These are phyloP conservation scores for Colletotrichum tamarilloi DNA, from an alignment of 2,329 filamentous ascomycete species.

Conservation along the genomic window DNA sequence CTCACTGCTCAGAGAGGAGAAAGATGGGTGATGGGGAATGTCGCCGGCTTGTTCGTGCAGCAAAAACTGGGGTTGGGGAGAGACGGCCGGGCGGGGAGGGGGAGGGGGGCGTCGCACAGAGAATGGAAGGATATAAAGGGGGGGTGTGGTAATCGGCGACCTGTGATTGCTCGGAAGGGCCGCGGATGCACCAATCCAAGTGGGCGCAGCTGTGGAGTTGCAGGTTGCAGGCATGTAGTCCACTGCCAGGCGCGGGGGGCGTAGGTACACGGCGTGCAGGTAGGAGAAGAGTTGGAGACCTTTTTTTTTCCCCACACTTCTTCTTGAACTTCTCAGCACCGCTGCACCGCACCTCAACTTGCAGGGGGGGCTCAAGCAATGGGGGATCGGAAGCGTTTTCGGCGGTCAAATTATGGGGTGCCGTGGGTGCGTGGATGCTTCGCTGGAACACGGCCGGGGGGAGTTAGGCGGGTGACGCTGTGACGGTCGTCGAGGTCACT, in stretches of 20 bases:
- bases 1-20: slow-evolving; percentile 9
- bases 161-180: slow-evolving; percentile 24
- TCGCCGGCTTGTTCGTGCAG: slow-evolving; percentile 30
- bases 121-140: neutral
- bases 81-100: slow-evolving; percentile 25
- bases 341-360: too few species aligned
- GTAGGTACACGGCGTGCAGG: neutral
- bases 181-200: neutral
- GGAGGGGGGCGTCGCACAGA: neutral
- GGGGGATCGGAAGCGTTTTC: slow-evolving; percentile 17
- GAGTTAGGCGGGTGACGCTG: neutral
- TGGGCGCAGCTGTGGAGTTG: neutral
- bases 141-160: slow-evolving; percentile 21
- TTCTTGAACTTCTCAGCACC: neutral
- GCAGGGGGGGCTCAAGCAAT: too few species aligned
- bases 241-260: neutral
- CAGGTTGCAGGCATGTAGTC: neutral
- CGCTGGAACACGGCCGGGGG: slow-evolving; percentile 24
- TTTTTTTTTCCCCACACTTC: neutral
- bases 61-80: slow-evolving; percentile 34
- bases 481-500: neutral
- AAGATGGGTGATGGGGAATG: slow-evolving; percentile 23
- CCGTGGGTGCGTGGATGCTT: slow-evolving; percentile 11
- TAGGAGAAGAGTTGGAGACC: neutral
- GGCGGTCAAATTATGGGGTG: slow-evolving; percentile 32